These are phyloP conservation scores for Coniferiporia sulphurascens DNA, from an alignment of 1,284 basidiomycete genomes.

Conservation along the genomic window DNA sequence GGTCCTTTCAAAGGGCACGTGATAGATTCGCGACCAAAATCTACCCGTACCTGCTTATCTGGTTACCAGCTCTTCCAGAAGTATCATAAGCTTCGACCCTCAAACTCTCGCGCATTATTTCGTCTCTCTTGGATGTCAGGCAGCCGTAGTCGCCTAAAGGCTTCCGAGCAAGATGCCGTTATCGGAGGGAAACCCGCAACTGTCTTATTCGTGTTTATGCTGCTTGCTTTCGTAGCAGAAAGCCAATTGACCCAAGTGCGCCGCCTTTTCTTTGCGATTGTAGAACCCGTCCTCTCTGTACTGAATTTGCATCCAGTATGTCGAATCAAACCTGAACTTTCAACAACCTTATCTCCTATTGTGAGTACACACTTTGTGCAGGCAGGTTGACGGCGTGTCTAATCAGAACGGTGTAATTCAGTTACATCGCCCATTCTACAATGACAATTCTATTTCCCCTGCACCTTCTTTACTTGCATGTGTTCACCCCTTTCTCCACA, in stretches of 20 bases:
- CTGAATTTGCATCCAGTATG: constrained; percentile 45
- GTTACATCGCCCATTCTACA: constrained; percentile 72
- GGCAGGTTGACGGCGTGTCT: neutral
- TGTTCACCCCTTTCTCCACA: constrained; percentile 42
- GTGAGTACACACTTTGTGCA: constrained; percentile 34
- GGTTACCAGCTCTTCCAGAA: no score
- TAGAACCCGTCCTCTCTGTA: neutral
- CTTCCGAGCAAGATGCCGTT: neutral
- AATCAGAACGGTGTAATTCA: constrained; percentile 25
- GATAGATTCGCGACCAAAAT: neutral
- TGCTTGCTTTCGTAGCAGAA: constrained; percentile 63
- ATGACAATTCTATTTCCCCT: constrained; percentile 66
- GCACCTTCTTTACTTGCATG: constrained; percentile 58
- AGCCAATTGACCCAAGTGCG: constrained; percentile 67
- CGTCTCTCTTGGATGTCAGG: no score
- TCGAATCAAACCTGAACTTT: constrained; percentile 66
- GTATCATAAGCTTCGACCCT: no score
- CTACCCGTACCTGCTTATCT: no score
- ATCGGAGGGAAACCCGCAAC: constrained; percentile 29
- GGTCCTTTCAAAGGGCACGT: neutral
- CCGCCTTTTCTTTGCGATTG: constrained; percentile 10
- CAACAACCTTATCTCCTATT: constrained; percentile 76
- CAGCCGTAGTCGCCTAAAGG: neutral
- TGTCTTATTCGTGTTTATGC: constrained; percentile 46
- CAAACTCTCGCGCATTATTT: no score